Base-by-base conservation (phyloP, 345 rosid species). In the Hibiscus mutabilis region DNA sequence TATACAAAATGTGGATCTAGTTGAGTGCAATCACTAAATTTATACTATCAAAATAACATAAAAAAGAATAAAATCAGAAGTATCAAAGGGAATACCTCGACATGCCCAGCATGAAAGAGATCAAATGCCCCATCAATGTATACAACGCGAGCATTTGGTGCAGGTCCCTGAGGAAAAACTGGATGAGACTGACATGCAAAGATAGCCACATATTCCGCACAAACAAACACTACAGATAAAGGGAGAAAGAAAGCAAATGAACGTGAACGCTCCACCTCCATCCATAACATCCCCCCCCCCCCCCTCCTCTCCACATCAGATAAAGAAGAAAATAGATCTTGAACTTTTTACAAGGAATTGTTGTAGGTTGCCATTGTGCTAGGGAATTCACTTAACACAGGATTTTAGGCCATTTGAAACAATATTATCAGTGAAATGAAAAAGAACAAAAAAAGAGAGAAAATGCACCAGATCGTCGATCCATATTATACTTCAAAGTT, bases 101-200 rank as follows among this genome's bases (percentile, higher is more conserved):
- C 98, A 78, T 94, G 98, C 74, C 97, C 98, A 52, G 98, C 98
- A 81, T 94, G 98, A 74, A 94, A 94, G 76, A 94, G 94, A 89
- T 94, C 98, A 79, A 94, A 94, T 35, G 96, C 97, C 19, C 97
- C 98, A 77, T 94, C 98, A 68, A 94, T 91, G 79, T 91, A 94
- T 15, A 94, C 85, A 60, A 94, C 79, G 31, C 84, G 85, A 59
- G 97, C 90, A 86, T 88, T 86, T 51, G 95, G 95, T 75, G 88
- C 85, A 42, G 97, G 98, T 56, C 90, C 95, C 98, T 94, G 87
- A 74, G 57, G 55, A 22, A 74, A 42, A 74, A 27, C 22, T 24
- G 31, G 58, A 56, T 60, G 62, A 63, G 75, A 44, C 21, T 66
- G 13, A 56, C 18, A 42, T 21, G 27, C 6, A 44, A 44, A 22